Conservation (phyloP, 2,329 filamentous ascomycete genomes). For the Fusarium sulawesiense region DNA sequence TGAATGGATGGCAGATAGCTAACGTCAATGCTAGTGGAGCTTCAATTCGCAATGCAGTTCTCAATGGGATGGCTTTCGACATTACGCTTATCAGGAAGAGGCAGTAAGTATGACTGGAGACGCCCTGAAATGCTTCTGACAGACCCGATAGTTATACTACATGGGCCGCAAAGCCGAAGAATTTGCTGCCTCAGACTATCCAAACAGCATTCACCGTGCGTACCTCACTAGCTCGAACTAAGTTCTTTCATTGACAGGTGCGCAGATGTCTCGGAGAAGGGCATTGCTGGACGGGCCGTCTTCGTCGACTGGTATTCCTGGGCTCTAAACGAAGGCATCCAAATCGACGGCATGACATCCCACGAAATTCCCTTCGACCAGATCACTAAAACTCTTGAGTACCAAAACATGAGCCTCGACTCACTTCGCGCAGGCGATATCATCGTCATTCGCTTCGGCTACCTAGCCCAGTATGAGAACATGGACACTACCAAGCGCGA, state of each 20-base stretch:
- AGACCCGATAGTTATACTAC: constrained; percentile 36
- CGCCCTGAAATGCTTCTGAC: neutral
- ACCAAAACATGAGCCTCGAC: constrained; percentile 19
- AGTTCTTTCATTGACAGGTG: accelerated
- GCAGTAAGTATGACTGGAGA: constrained; percentile 14
- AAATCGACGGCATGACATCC: constrained; percentile 32
- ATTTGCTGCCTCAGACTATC: constrained; percentile 26
- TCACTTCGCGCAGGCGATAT: constrained; percentile 29
- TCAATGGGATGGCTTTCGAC: constrained; percentile 42
- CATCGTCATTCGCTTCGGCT: constrained; percentile 38
- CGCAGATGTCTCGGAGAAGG: constrained; percentile 25
- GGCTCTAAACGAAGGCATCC: constrained; percentile 10
- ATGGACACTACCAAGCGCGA: constrained; percentile 25
- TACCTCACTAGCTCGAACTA: accelerated
- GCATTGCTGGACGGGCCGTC: constrained; percentile 29
- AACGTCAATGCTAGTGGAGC: neutral
- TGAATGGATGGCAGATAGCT: accelerated
- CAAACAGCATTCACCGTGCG: constrained; percentile 43
- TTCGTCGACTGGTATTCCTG: constrained; percentile 39
- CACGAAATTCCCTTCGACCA: constrained; percentile 34
- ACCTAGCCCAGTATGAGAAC: constrained; percentile 35
- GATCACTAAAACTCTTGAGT: constrained; percentile 17
- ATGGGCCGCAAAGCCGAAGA: constrained; percentile 41
- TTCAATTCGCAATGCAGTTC: constrained; percentile 41
- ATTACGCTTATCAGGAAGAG: constrained; percentile 43